These are phyloP conservation scores for Fusarium sp. DNA, from an alignment of 2,329 filamentous ascomycete species.

Conservation along the genomic window DNA sequence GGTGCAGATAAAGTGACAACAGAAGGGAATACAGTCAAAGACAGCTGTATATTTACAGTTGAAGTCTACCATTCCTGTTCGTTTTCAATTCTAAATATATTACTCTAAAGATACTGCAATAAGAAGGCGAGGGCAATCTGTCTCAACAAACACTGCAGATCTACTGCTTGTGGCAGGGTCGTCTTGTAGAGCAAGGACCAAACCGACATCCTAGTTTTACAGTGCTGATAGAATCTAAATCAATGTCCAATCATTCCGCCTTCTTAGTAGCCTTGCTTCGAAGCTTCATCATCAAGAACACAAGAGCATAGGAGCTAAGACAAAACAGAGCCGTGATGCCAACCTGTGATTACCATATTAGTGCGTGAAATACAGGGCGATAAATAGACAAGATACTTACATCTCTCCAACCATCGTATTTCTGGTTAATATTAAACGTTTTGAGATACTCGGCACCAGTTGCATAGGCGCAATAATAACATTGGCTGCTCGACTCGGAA, in stretches of 20 bases:
- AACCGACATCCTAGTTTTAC: no score
- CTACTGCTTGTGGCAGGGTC: no score
- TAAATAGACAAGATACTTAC: neutral
- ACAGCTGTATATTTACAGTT: no score
- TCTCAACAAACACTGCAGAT: no score
- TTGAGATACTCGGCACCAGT: neutral
- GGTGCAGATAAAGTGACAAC: no score
- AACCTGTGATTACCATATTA: neutral
- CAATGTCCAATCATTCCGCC: neutral
- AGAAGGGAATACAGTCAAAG: rapidly evolving
- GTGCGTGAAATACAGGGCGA: rapidly evolving
- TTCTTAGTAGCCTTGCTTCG: conserved; percentile 36
- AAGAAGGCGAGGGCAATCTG: rapidly evolving
- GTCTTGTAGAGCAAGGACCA: no score
- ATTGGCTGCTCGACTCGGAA: neutral
- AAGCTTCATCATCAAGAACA: conserved; percentile 43
- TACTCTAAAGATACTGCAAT: no score
- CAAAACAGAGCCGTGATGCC: conserved; percentile 40
- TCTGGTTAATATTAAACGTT: neutral
- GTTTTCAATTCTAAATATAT: rapidly evolving
- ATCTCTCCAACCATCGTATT: conserved; percentile 33
- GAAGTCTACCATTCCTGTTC: no score
- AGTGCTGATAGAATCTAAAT: no score
- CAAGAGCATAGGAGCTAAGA: conserved; percentile 35
- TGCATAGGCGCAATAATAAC: neutral